Evolutionary conservation across 2,329 filamentous ascomycete species (phyloP).

Genomic region (Fonsecaea monophora): DNA sequence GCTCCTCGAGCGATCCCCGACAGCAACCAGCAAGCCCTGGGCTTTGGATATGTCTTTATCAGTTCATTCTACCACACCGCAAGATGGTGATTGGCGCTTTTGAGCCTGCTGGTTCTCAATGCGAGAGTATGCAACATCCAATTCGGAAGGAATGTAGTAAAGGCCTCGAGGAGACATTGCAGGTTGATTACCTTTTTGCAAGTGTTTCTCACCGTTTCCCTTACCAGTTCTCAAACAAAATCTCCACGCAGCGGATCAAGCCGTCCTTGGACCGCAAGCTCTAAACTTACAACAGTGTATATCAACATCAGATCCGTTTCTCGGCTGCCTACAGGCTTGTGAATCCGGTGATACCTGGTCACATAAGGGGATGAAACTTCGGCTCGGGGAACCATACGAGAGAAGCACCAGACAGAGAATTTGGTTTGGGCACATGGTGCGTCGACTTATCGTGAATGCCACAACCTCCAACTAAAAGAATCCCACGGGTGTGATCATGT

Average conservation of each 20-base stretch:
- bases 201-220: slow-evolving; percentile 39
- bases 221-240: slow-evolving; percentile 41
- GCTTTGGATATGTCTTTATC: slow-evolving; percentile 52
- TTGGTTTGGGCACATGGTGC: slow-evolving; percentile 49
- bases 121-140: slow-evolving; percentile 47
- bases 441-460: slow-evolving; percentile 59
- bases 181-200: slow-evolving; percentile 44
- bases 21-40: slow-evolving; percentile 51
- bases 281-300: slow-evolving; percentile 45
- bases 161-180: slow-evolving; percentile 49
- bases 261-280: slow-evolving; percentile 33
- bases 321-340: slow-evolving; percentile 51
- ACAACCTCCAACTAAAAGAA: slow-evolving; percentile 55
- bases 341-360: slow-evolving; percentile 57
- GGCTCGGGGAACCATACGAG: slow-evolving; percentile 29
- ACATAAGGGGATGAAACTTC: slow-evolving; percentile 53
- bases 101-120: slow-evolving; percentile 57
- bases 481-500: slow-evolving; percentile 60
- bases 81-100: slow-evolving; percentile 5
- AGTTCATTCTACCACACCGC: slow-evolving; percentile 46
- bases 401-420: slow-evolving; percentile 41
- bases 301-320: slow-evolving; percentile 48
- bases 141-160: slow-evolving; percentile 31
- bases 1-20: slow-evolving; percentile 45
- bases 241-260: slow-evolving; percentile 17